Evolutionary conservation across 306 rosid genomes (phyloP).

Genomic region (Castanospermum australe): DNA sequence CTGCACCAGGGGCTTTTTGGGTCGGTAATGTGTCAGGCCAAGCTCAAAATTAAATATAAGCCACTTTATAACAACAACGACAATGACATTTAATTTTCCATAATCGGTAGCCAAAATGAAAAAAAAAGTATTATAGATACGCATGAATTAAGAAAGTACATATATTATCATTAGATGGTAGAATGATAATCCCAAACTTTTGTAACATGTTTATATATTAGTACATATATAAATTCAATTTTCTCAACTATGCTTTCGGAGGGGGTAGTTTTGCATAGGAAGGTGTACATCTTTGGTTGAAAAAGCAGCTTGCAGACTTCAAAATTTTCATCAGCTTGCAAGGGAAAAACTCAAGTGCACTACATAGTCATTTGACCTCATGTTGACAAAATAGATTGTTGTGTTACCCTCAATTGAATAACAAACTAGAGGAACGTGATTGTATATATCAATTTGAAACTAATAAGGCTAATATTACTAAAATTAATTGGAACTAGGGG

Average conservation of each 20-base stretch:
- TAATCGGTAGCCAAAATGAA: too few relatives aligned
- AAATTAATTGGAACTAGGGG: background rate
- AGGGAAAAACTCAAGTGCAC: background rate
- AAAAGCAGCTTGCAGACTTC: background rate
- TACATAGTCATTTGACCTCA: background rate
- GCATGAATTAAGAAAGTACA: background rate
- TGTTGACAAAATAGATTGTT: background rate
- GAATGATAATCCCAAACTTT: background rate
- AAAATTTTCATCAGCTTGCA: background rate
- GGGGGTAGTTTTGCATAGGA: background rate
- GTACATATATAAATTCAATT: background rate
- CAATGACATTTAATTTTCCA: too few relatives aligned
- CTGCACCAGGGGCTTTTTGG: too few relatives aligned
- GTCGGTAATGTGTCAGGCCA: too few relatives aligned
- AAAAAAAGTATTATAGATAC: too few relatives aligned
- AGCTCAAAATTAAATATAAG: too few relatives aligned
- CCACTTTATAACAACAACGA: too few relatives aligned
- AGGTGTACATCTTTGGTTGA: background rate
- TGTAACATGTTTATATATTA: background rate
- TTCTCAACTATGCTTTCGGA: too few relatives aligned
- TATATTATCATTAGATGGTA: conserved; percentile 3
- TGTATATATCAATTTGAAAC: background rate
- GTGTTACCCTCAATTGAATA: background rate
- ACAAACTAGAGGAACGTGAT: background rate
- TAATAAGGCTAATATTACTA: background rate